These are phyloP conservation scores for Schizosaccharomyces versatilis DNA, from an alignment of 1,139 yeast species.

Conservation along the genomic window DNA sequence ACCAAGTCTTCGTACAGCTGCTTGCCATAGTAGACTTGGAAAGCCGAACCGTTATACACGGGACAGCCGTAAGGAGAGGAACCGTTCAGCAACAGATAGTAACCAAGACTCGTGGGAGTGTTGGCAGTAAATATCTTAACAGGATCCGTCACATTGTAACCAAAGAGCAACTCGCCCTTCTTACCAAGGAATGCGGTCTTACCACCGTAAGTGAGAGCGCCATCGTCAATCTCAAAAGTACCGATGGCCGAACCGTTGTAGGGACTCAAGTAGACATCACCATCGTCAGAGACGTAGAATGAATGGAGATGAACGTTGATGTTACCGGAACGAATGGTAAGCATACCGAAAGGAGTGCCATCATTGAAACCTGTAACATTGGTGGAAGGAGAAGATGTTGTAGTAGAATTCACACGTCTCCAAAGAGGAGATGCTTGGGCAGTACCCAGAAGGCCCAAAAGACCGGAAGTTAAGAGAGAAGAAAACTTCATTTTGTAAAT, in stretches of 20 bases:
- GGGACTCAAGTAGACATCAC: not conserved
- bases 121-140: not conserved
- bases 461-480: no score
- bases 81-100: not conserved
- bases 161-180: not conserved
- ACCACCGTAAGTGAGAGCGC: not conserved
- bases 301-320: not conserved
- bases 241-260: not conserved
- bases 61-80: not conserved
- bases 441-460: no score
- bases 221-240: not conserved
- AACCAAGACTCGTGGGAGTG: not conserved
- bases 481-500: no score
- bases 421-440: no score
- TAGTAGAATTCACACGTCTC: no score
- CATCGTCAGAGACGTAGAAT: not conserved
- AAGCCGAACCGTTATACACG: not conserved
- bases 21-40: not conserved
- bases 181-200: not conserved
- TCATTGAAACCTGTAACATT: no score
- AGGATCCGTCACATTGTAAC: not conserved
- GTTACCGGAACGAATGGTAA: not conserved
- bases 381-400: no score
- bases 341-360: not conserved
- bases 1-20: no score